Evolutionary conservation across 352 stramenopile genomes (phyloP), one percentile per base, ranked within the genome.

Genomic region (Thalassiosira sp.): DNA sequence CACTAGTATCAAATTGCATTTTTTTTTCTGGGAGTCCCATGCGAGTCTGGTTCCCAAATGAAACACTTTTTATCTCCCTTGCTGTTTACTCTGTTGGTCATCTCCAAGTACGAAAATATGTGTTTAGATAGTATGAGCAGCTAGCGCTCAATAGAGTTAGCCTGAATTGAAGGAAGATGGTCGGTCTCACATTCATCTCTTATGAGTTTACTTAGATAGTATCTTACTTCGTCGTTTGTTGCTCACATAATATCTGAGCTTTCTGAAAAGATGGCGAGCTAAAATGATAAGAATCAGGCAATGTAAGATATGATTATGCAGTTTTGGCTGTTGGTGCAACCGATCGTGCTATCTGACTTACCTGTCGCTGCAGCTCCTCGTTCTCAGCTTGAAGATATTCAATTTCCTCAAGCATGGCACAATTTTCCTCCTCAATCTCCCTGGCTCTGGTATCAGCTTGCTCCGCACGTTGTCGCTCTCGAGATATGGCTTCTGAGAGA

Each of bases 381-480:
- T 84, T 84, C 51, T 84, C 76, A 52, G 76, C 56, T 48, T 76
- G 67, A 48, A 84, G 64, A 64, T 70, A 76, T 16, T 84, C 76
- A 51, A 84, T 72, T 61, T 84, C 76, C 31, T 84, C 76, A 13
- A 84, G 37, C 51, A 84, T 60, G 27, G 76, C 76, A 68, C 59
- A 76, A 22, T 84, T 84, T 76, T 84, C 76, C 25, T 84, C 76
- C 46, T 85, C 77, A 8, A 82, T 65, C 67, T 85, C 77, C 46
- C 25, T 75, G 0, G 77, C 71, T 62, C 52, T 81, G 7, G 25
- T 54, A 24, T 85, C 66, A 15, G 77, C 61, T 56, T 66, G 25
- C 51, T 85, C 66, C 52, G 72, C 61, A 42, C 61, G 63, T 53
- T 77, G 28, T 22, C 67, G 56, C 51, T 82, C 77, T 31, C 68